A percentile compares a stretch with the other conserved stretches of the same genome.
These are phyloP conservation scores for Penicillium crystallinum DNA, from an alignment of 495 filamentous ascomycete species.

Conservation along the genomic window DNA sequence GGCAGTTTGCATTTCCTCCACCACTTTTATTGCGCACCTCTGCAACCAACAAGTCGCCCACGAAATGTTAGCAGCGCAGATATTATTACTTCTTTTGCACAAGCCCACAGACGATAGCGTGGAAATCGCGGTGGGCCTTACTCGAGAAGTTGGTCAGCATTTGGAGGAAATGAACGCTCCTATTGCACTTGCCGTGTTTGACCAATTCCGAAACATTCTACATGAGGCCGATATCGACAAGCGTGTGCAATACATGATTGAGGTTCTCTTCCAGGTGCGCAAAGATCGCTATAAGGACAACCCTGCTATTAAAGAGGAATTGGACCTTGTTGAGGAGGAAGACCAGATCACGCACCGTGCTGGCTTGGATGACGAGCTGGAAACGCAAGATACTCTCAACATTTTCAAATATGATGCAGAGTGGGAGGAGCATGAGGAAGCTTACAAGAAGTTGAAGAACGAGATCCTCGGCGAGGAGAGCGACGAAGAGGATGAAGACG, in stretches of 20 bases:
- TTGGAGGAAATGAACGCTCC: slow-evolving; percentile 86
- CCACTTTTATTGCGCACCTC: slow-evolving; percentile 90
- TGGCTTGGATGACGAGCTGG: slow-evolving; percentile 73
- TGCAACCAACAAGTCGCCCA: slow-evolving; percentile 94
- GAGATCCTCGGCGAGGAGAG: slow-evolving; percentile 92
- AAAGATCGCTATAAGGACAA: slow-evolving; percentile 97
- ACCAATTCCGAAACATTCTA: slow-evolving; percentile 90
- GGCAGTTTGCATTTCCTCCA: slow-evolving; percentile 82
- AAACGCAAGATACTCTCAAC: slow-evolving; percentile 79
- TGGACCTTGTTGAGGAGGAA: slow-evolving; percentile 94
- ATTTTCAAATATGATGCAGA: slow-evolving; percentile 92
- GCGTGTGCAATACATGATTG: slow-evolving; percentile 96
- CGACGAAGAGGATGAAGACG: slow-evolving; percentile 68
- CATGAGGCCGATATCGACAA: slow-evolving; percentile 96
- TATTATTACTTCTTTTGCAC: slow-evolving; percentile 78
- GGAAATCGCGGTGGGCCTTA: slow-evolving; percentile 92
- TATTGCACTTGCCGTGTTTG: slow-evolving; percentile 85
- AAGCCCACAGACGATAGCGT: slow-evolving; percentile 97
- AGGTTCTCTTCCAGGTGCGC: slow-evolving; percentile 92
- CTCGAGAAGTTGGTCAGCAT: slow-evolving; percentile 85
- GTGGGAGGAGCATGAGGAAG: slow-evolving; percentile 86
- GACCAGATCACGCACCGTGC: slow-evolving; percentile 91
- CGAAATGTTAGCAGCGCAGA: slow-evolving; percentile 87
- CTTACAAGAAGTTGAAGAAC: slow-evolving; percentile 81
- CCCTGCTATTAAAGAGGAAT: slow-evolving; percentile 80